A percentile compares a stretch with the other conserved stretches of the same genome.
These are phyloP conservation scores for Isochrysis galbana DNA, from an alignment of 78 protist genomes.

Conservation along the genomic window DNA sequence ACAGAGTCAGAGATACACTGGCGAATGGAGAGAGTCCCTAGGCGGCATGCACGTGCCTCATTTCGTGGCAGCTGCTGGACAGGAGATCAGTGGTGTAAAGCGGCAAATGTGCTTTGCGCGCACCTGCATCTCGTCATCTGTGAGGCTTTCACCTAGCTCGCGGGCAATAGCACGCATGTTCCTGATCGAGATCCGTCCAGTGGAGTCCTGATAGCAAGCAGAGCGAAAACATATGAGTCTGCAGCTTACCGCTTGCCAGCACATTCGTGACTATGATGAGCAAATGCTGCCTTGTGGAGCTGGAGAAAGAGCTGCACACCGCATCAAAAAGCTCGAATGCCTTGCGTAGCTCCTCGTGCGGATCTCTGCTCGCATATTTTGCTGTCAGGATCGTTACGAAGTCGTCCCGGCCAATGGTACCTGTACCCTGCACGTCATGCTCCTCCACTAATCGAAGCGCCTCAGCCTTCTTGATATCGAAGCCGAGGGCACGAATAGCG, in stretches of 20 bases:
- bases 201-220: too few species aligned
- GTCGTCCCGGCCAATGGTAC: slow-evolving; percentile 75
- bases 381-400: slow-evolving; percentile 68
- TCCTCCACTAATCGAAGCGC: slow-evolving; percentile 71
- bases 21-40: too few species aligned
- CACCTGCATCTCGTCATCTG: slow-evolving; percentile 18
- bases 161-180: slow-evolving; percentile 82
- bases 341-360: slow-evolving; percentile 38
- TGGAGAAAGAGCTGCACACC: too few species aligned
- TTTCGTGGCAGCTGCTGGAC: too few species aligned
- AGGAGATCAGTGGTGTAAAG: too few species aligned
- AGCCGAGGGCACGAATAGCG: slow-evolving; percentile 63
- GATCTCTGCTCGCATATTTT: slow-evolving; percentile 13
- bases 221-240: too few species aligned
- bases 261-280: too few species aligned
- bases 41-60: too few species aligned
- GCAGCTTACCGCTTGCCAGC: too few species aligned
- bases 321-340: slow-evolving; percentile 92
- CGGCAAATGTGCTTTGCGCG: too few species aligned
- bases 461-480: slow-evolving; percentile 75
- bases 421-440: slow-evolving; percentile 77
- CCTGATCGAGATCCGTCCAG: slow-evolving; percentile 74
- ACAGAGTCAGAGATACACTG: too few species aligned
- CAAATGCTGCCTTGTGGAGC: too few species aligned
- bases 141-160: slow-evolving; percentile 38